phyloP scores from a whole-genome alignment of 805 yeast species.

The Pichia rugopelliculosa region DNA sequence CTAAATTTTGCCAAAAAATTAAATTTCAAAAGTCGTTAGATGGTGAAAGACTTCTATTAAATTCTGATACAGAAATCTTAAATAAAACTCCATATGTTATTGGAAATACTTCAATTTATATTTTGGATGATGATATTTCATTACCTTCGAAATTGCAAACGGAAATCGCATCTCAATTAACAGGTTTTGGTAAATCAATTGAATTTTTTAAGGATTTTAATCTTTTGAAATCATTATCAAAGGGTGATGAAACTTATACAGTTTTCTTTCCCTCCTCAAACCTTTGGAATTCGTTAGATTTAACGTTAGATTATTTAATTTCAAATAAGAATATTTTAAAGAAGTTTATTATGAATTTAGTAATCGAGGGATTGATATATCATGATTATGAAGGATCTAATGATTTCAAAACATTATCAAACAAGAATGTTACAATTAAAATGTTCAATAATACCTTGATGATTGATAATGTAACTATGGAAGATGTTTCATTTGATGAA shows the following conservation, averaged over 20 bases:
- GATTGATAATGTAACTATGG: slow-evolving; percentile 16
- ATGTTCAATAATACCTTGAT: neutral
- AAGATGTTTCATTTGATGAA: slow-evolving; percentile 36
- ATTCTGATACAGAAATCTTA: slow-evolving; percentile 46
- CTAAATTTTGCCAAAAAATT: slow-evolving; percentile 54
- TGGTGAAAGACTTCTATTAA: slow-evolving; percentile 33
- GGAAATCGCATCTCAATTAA: slow-evolving; percentile 52
- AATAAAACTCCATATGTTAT: slow-evolving; percentile 34
- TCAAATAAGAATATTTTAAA: slow-evolving; percentile 43
- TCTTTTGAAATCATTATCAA: slow-evolving; percentile 42
- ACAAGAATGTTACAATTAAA: slow-evolving; percentile 1
- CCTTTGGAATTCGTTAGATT: slow-evolving; percentile 60
- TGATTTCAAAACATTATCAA: slow-evolving; percentile 13
- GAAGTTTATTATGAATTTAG: slow-evolving; percentile 46
- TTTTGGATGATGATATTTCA: slow-evolving; percentile 51
- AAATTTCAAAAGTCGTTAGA: slow-evolving; percentile 34
- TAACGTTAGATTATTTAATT: slow-evolving; percentile 53
- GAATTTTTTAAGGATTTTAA: slow-evolving; percentile 45
- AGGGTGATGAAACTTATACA: slow-evolving; percentile 57
- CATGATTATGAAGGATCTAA: slow-evolving; percentile 42
- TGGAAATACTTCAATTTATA: slow-evolving; percentile 61
- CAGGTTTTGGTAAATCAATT: slow-evolving; percentile 59
- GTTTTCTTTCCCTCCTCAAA: slow-evolving; percentile 69
- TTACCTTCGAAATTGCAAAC: slow-evolving; percentile 59
- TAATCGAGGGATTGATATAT: slow-evolving; percentile 60